These are phyloP conservation scores for Terana coerulea DNA, from an alignment of 768 basidiomycete genomes.

Conservation along the genomic window DNA sequence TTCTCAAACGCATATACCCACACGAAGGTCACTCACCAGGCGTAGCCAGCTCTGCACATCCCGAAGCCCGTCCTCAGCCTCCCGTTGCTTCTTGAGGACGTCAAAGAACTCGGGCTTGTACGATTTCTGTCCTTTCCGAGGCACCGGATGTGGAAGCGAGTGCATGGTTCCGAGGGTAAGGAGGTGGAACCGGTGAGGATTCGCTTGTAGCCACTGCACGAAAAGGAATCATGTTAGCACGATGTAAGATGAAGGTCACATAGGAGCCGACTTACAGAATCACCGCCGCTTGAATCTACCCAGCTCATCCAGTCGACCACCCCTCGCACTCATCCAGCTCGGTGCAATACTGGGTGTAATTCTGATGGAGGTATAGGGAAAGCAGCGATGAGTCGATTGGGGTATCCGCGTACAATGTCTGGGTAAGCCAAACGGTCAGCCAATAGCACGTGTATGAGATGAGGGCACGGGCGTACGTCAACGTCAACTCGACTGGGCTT, in stretches of 20 bases:
- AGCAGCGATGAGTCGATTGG: slow-evolving; percentile 91
- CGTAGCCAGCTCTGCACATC: slow-evolving; percentile 59
- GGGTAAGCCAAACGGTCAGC: neutral
- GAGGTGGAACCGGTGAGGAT: slow-evolving; percentile 85
- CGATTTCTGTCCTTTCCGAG: slow-evolving; percentile 72
- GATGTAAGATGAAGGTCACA: neutral
- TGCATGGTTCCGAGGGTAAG: slow-evolving; percentile 82
- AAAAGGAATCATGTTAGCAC: neutral
- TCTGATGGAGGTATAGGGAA: slow-evolving; percentile 90
- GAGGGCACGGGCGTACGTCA: slow-evolving; percentile 46
- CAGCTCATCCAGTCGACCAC: slow-evolving; percentile 75
- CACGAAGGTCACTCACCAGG: slow-evolving; percentile 16
- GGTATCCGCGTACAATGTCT: slow-evolving; percentile 77
- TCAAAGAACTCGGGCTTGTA: slow-evolving; percentile 89
- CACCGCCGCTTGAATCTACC: slow-evolving; percentile 65
- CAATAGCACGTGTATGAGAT: neutral
- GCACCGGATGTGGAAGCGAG: slow-evolving; percentile 82
- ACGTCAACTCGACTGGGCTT: slow-evolving; percentile 71
- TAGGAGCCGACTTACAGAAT: slow-evolving; percentile 38
- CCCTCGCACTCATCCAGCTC: slow-evolving; percentile 71
- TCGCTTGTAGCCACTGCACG: slow-evolving; percentile 58
- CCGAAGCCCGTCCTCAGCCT: slow-evolving; percentile 56
- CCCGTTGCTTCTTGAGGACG: slow-evolving; percentile 47
- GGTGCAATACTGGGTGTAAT: slow-evolving; percentile 81
- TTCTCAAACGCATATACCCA: no score